These are phyloP conservation scores for Colletotrichum echinochloae DNA, from an alignment of 2,329 filamentous ascomycete species.

Conservation along the genomic window DNA sequence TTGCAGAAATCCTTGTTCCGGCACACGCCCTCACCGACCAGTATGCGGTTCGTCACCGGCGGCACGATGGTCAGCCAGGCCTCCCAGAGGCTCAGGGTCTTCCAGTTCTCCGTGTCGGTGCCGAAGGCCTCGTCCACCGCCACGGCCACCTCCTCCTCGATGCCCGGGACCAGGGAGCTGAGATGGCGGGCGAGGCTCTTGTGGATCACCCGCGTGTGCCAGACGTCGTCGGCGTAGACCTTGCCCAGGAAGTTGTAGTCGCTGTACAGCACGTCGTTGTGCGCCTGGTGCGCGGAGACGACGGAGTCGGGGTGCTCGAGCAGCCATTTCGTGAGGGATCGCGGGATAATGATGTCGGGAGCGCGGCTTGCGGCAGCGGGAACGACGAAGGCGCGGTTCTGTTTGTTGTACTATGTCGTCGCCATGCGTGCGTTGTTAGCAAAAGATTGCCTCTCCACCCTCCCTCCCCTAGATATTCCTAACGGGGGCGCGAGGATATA, in stretches of 20 bases:
- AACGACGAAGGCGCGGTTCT: constrained; percentile 55
- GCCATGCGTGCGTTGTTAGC: background rate
- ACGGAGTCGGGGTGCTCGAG: constrained; percentile 60
- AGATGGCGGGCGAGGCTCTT: constrained; percentile 58
- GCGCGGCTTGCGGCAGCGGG: constrained; percentile 55
- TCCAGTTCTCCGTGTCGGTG: constrained; percentile 51
- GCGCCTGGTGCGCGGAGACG: constrained; percentile 56
- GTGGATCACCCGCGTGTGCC: constrained; percentile 57
- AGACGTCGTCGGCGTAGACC: constrained; percentile 50
- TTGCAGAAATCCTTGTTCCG: constrained; percentile 59
- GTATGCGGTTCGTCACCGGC: constrained; percentile 56
- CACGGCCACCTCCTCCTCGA: constrained; percentile 55
- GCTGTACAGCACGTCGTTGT: constrained; percentile 53
- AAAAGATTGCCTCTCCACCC: too few species aligned
- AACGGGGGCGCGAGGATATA: background rate
- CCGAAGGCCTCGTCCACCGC: constrained; percentile 52
- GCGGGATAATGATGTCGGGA: constrained; percentile 59
- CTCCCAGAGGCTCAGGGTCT: constrained; percentile 58
- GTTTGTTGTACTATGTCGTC: constrained; percentile 54
- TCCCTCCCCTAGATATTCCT: too few species aligned
- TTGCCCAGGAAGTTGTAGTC: constrained; percentile 58
- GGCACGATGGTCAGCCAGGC: constrained; percentile 57
- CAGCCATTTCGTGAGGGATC: constrained; percentile 58
- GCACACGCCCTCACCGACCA: constrained; percentile 54
- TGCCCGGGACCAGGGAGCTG: constrained; percentile 52